Percentiles rank a stretch among this genome's conserved stretches.
phyloP scores from a whole-genome alignment of 345 rosid species.

The Salix caprea region DNA sequence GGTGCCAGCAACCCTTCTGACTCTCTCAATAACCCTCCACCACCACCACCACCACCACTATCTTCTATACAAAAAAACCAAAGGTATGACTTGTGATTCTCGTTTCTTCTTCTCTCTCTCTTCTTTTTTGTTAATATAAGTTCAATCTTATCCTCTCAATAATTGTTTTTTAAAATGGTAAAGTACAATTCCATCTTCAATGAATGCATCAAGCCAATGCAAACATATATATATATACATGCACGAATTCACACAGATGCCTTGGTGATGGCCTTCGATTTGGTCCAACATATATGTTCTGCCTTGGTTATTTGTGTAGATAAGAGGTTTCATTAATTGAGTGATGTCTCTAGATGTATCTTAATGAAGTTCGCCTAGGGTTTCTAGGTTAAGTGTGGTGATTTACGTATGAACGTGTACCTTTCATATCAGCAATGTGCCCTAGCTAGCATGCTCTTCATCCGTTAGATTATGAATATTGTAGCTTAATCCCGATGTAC shows the following conservation, averaged over 20 bases:
- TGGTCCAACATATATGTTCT: conserved; percentile 19
- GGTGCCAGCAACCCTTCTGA: not conserved
- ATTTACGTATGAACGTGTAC: conserved; percentile 5
- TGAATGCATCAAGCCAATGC: conserved; percentile 1
- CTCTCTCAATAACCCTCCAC: not conserved
- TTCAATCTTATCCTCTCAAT: not conserved
- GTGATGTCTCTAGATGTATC: conserved; percentile 2
- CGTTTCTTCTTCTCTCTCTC: not conserved
- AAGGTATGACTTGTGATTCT: conserved; percentile 20
- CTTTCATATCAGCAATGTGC: not conserved
- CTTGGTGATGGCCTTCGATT: conserved; percentile 1
- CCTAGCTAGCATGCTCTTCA: not conserved
- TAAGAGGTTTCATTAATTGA: not conserved
- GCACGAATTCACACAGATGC: conserved; percentile 21
- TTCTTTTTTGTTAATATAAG: not conserved
- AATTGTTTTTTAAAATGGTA: not conserved
- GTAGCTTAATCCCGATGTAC: conserved; percentile 21
- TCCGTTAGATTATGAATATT: conserved; percentile 17
- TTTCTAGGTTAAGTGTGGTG: conserved; percentile 9
- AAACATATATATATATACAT: not conserved
- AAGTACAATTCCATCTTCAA: not conserved
- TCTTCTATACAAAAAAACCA: conserved; percentile 21
- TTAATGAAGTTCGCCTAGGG: conserved; percentile 31
- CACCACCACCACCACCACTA: not conserved
- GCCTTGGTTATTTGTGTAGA: conserved; percentile 12